Evolutionary conservation across 1,139 yeast species (phyloP), one percentile per base, ranked within the genome.

Genomic region (Diutina catenulata): DNA sequence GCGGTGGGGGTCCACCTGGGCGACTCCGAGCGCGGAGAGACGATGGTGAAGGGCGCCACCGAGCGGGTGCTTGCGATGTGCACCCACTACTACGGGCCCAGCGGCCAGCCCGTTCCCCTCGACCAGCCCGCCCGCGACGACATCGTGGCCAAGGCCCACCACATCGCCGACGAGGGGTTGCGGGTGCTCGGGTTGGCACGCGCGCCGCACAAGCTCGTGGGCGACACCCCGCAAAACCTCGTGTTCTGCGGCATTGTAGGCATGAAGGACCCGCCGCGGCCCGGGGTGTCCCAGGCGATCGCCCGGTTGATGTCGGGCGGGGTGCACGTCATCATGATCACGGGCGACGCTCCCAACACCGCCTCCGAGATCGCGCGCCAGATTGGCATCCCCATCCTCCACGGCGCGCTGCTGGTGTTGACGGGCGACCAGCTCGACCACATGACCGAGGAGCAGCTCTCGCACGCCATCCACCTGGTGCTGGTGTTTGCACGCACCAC

Each of bases 211-310:
- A 55, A 52, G 40, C 50, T 55, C 28, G 47, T 55, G 28, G 48
- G 49, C 21, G 60, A 53, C 28, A 56, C 64, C 22, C 83, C 83
- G 20, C 50, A 64, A 3, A 79, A 75, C 35, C 64, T 88, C 49
- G 65, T 74, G 3, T 87, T 88, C 51, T 72, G 84, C 49, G 98
- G 98, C 5, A 60, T 91, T 36, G 67, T 84, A 46, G 97, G 95
- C 41, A 86, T 91, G 94, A 84, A 84, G 49, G 97, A 91, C 59
- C 98, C 98, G 10, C 98, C 97, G 40, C 74, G 97, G 52, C 80
- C 88, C 8, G 78, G 80, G 43, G 96, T 87, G 5, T 70, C 74
- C 38, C 63, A 68, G 41, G 79, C 95, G 2, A 73, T 91, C 43
- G 71, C 82, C 14, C 64, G 76, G 45, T 68, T 91, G 43, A 70